Conservation (phyloP, 2,329 filamentous ascomycete species). For the Fusarium poae region DNA sequence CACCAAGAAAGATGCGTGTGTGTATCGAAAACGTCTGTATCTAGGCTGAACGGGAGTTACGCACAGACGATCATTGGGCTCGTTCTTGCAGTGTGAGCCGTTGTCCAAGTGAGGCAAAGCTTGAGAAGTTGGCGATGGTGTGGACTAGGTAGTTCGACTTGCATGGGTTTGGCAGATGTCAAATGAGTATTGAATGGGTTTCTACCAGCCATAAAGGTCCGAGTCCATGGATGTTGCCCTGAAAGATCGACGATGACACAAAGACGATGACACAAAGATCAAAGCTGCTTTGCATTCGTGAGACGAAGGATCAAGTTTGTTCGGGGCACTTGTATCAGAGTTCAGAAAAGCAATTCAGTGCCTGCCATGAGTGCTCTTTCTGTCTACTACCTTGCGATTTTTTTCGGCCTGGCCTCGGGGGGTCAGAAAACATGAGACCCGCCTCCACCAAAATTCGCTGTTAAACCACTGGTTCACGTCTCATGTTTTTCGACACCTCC, state of each 20-base stretch:
- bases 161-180: slow-evolving; percentile 41
- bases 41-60: slow-evolving; percentile 17
- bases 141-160: slow-evolving; percentile 36
- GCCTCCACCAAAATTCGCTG: too few species aligned
- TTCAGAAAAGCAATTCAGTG: neutral
- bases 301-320: slow-evolving; percentile 1
- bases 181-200: slow-evolving; percentile 16
- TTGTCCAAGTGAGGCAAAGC: slow-evolving; percentile 43
- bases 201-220: slow-evolving; percentile 20
- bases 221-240: slow-evolving; percentile 7
- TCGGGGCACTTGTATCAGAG: neutral
- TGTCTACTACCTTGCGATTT: neutral
- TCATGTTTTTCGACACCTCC: too few species aligned
- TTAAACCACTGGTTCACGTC: too few species aligned
- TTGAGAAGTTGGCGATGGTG: slow-evolving; percentile 33
- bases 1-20: slow-evolving; percentile 24
- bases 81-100: slow-evolving; percentile 38
- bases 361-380: neutral
- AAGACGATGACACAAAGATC: slow-evolving; percentile 3
- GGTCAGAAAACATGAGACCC: too few species aligned
- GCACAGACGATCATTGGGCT: slow-evolving; percentile 47
- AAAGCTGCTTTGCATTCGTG: neutral
- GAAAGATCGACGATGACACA: slow-evolving; percentile 13
- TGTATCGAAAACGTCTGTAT: slow-evolving; percentile 33
- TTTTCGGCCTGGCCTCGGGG: too few species aligned